Conservation (phyloP, 345 rosid genomes). For the Citrus unshiu region DNA sequence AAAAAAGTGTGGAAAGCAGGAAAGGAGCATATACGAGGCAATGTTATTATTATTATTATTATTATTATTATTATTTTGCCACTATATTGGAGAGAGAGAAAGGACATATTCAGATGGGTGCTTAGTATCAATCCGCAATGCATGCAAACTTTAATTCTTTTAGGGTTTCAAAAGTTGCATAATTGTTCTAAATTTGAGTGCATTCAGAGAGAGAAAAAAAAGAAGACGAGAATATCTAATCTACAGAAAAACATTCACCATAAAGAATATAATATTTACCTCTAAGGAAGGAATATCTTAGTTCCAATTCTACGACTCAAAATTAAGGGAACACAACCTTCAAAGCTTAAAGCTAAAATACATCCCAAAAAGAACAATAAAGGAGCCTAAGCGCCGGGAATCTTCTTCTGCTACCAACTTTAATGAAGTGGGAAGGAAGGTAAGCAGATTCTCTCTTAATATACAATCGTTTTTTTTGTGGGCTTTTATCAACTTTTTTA, state of each 20-base stretch:
- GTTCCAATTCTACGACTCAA: constrained; percentile 79
- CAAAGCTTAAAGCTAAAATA: constrained; percentile 45
- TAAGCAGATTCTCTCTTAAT: constrained; percentile 52
- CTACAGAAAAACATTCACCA: constrained; percentile 27
- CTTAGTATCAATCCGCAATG: constrained; percentile 34
- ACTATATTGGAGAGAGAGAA: constrained; percentile 16
- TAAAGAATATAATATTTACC: constrained; percentile 49
- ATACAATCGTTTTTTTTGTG: background rate
- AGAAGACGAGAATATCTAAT: constrained; percentile 42
- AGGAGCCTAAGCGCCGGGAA: constrained; percentile 41
- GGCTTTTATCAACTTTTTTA: background rate
- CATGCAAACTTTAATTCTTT: constrained; percentile 42
- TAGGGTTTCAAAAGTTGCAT: constrained; percentile 59
- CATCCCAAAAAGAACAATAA: constrained; percentile 36
- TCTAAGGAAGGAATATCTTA: constrained; percentile 75
- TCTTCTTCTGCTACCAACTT: constrained; percentile 64
- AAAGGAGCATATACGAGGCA: constrained; percentile 22
- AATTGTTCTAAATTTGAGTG: constrained; percentile 52
- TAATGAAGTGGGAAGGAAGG: constrained; percentile 78
- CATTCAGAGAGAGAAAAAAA: constrained; percentile 15
- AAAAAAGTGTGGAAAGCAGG: background rate
- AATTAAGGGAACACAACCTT: constrained; percentile 56
- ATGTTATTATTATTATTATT: background rate
- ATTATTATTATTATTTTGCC: background rate
- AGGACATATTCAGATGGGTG: constrained; percentile 29